Conservation (phyloP, 805 yeast species). For the Metschnikowia peoriensis region DNA sequence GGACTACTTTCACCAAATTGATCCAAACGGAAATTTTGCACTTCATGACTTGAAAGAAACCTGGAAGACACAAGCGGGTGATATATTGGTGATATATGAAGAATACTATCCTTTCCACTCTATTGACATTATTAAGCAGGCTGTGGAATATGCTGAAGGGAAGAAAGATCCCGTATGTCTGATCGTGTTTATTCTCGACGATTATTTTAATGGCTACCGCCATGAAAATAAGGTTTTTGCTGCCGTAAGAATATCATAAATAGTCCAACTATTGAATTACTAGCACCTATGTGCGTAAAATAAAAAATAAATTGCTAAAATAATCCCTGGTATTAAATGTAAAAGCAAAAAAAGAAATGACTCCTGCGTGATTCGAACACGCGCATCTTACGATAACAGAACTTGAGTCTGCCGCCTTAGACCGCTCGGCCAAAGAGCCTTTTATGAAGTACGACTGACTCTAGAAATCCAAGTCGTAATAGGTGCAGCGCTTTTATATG, state of each 20-base stretch:
- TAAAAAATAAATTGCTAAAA: too few species aligned
- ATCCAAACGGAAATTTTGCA: not conserved
- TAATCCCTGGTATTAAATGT: not conserved
- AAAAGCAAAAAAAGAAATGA: not conserved
- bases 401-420: not conserved
- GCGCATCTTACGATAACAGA: not conserved
- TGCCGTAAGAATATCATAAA: not conserved
- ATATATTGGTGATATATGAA: not conserved
- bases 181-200: not conserved
- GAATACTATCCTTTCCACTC: not conserved
- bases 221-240: not conserved
- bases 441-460: not conserved
- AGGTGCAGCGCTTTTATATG: too few species aligned
- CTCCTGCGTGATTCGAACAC: not conserved
- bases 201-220: not conserved
- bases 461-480: too few species aligned
- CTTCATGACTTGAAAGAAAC: not conserved
- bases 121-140: not conserved
- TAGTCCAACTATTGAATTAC: not conserved
- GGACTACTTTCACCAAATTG: not conserved
- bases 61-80: not conserved
- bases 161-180: not conserved
- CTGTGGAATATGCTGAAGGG: not conserved
- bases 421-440: not conserved
- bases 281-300: not conserved